Percentiles rank a stretch among this genome's conserved stretches.
Conservation (phyloP, 2,329 filamentous ascomycete species). For the Rhinocladiella similis region DNA sequence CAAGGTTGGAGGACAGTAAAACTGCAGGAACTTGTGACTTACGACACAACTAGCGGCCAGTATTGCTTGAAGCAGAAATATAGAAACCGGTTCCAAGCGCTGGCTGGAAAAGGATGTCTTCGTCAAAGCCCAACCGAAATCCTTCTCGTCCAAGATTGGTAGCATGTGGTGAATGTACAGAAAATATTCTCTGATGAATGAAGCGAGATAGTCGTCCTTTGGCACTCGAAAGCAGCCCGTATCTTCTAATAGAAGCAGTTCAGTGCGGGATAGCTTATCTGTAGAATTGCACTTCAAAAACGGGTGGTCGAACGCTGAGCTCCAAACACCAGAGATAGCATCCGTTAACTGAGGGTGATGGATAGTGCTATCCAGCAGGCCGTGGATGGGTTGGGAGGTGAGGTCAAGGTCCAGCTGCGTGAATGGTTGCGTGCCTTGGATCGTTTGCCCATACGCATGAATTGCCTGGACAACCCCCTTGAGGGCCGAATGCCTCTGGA, state of each 20-base stretch:
- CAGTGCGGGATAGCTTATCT: neutral
- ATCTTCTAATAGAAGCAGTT: neutral
- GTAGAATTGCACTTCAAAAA: too few species aligned
- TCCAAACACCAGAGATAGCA: too few species aligned
- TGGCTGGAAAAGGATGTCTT: neutral
- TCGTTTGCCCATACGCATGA: neutral
- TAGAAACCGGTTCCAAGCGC: too few species aligned
- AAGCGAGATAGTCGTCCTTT: neutral
- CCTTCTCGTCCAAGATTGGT: neutral
- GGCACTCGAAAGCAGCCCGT: conserved; percentile 2
- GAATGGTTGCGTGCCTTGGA: neutral
- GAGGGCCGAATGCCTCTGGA: neutral
- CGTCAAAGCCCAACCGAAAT: neutral
- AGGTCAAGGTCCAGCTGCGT: too few species aligned
- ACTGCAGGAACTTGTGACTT: too few species aligned
- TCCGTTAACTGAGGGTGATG: too few species aligned
- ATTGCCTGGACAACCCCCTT: conserved; percentile 3
- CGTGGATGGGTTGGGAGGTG: too few species aligned
- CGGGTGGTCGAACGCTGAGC: too few species aligned
- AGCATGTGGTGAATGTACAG: neutral
- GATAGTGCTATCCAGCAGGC: too few species aligned
- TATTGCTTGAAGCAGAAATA: too few species aligned
- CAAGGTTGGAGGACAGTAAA: too few species aligned
- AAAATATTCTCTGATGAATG: neutral
- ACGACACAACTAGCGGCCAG: too few species aligned